These are phyloP conservation scores for Trametes meyenii DNA, from an alignment of 768 basidiomycete genomes.

Conservation along the genomic window DNA sequence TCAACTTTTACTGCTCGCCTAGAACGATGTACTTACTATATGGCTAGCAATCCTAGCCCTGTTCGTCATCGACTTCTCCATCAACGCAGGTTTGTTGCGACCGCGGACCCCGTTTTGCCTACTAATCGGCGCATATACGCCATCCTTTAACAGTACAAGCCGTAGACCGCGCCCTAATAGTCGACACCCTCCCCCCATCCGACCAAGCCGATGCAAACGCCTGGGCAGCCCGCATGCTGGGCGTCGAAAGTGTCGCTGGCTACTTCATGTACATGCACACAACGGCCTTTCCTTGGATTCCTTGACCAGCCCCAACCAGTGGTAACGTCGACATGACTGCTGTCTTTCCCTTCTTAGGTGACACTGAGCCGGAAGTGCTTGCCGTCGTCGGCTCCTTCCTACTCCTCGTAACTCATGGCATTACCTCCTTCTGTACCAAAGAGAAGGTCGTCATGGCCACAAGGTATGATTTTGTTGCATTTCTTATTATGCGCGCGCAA, in stretches of 20 bases:
- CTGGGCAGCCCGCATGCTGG: constrained; percentile 94
- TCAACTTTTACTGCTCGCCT: neutral
- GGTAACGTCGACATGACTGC: constrained; percentile 79
- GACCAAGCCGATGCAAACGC: constrained; percentile 88
- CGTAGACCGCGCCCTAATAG: constrained; percentile 86
- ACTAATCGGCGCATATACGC: constrained; percentile 6
- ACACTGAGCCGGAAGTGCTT: constrained; percentile 79
- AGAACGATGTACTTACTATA: constrained; percentile 73
- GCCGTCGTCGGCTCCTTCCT: constrained; percentile 72
- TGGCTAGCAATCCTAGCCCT: constrained; percentile 75
- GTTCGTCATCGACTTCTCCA: constrained; percentile 67
- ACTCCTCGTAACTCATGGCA: constrained; percentile 64
- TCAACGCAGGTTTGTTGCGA: constrained; percentile 49
- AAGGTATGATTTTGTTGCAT: constrained; percentile 30
- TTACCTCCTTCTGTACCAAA: constrained; percentile 62
- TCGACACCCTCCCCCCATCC: constrained; percentile 77
- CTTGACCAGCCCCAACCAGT: constrained; percentile 40
- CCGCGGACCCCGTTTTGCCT: constrained; percentile 46
- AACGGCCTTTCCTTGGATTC: neutral
- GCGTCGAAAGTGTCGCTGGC: constrained; percentile 81
- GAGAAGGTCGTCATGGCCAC: constrained; percentile 70
- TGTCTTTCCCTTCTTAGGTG: constrained; percentile 74
- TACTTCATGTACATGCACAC: constrained; percentile 74
- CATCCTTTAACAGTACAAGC: constrained; percentile 64
- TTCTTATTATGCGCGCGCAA: neutral